A percentile compares a stretch with the other conserved stretches of the same genome.
These are phyloP conservation scores for Fusarium sp. DNA, from an alignment of 2,329 filamentous ascomycete species.

Conservation along the genomic window DNA sequence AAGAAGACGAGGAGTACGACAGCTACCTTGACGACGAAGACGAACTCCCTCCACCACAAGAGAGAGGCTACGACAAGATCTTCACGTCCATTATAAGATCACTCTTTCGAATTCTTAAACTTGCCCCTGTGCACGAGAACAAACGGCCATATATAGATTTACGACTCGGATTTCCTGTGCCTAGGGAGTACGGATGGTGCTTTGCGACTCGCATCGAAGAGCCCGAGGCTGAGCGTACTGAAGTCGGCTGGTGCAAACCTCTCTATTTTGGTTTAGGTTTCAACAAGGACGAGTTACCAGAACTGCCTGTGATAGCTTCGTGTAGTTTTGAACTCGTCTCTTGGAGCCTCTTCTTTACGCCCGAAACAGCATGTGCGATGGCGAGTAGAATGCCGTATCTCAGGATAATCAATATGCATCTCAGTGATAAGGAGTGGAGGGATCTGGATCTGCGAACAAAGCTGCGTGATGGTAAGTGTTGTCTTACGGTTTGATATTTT, in stretches of 20 bases:
- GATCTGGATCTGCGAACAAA: background rate
- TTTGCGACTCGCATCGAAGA: conserved; percentile 2
- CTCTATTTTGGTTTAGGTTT: conserved; percentile 7
- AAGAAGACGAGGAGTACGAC: background rate
- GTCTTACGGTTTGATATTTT: background rate
- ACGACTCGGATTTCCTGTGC: conserved; percentile 10
- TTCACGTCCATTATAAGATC: conserved; percentile 2
- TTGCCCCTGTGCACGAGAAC: conserved; percentile 15
- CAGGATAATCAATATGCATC: conserved; percentile 9
- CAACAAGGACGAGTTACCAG: background rate
- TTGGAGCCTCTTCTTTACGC: conserved; percentile 18
- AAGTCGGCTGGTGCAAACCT: background rate
- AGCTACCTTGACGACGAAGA: background rate
- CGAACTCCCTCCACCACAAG: background rate
- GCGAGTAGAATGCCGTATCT: conserved; percentile 16
- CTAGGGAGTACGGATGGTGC: conserved; percentile 14
- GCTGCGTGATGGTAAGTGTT: conserved; percentile 8
- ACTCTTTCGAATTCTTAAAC: conserved; percentile 7
- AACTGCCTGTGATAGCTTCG: conserved; percentile 7
- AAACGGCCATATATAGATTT: conserved; percentile 13
- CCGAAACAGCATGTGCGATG: conserved; percentile 1
- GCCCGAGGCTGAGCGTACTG: conserved; percentile 9
- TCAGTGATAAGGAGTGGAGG: conserved; percentile 16
- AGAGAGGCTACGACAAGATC: conserved; percentile 12
- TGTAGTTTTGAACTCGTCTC: conserved; percentile 18